Evolutionary conservation across 352 stramenopile genomes (phyloP).

Genomic region (Nothophytophthora sp.): DNA sequence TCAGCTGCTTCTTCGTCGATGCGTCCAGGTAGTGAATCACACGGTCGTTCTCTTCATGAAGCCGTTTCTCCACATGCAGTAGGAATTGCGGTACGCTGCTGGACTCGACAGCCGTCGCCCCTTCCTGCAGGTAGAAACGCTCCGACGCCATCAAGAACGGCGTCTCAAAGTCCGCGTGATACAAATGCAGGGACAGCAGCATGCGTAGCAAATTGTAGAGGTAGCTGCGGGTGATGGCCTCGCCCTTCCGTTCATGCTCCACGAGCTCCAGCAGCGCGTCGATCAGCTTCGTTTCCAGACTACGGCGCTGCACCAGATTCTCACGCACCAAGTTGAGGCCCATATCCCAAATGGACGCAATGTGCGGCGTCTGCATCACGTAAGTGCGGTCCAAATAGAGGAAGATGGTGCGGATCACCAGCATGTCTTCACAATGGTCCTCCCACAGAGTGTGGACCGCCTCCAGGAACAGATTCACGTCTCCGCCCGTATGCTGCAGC

Average conservation of each 20-base stretch:
- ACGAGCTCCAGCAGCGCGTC: conserved; percentile 80
- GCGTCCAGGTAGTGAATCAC: conserved; percentile 75
- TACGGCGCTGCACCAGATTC: conserved; percentile 54
- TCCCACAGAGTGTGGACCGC: conserved; percentile 84
- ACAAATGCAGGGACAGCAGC: conserved; percentile 84
- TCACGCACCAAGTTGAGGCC: conserved; percentile 73
- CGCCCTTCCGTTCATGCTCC: conserved; percentile 86
- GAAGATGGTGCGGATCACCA: conserved; percentile 94
- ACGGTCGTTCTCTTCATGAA: conserved; percentile 82
- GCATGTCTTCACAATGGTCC: conserved; percentile 92
- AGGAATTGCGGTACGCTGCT: conserved; percentile 86
- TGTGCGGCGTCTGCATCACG: conserved; percentile 82
- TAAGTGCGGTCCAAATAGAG: conserved; percentile 93
- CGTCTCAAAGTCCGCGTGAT: conserved; percentile 84
- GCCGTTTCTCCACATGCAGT: conserved; percentile 83
- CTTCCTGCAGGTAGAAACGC: conserved; percentile 87
- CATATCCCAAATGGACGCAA: conserved; percentile 92
- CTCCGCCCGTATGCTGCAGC: conserved; percentile 54
- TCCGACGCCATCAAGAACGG: conserved; percentile 87
- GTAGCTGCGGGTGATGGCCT: conserved; percentile 83
- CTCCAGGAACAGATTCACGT: conserved; percentile 76
- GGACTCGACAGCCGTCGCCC: conserved; percentile 51
- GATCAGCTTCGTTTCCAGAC: conserved; percentile 72
- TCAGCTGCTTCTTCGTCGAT: conserved; percentile 74
- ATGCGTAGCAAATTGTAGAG: conserved; percentile 85